These are phyloP conservation scores for Colletotrichum sp. DNA, from an alignment of 2,329 filamentous ascomycete species.

Conservation along the genomic window DNA sequence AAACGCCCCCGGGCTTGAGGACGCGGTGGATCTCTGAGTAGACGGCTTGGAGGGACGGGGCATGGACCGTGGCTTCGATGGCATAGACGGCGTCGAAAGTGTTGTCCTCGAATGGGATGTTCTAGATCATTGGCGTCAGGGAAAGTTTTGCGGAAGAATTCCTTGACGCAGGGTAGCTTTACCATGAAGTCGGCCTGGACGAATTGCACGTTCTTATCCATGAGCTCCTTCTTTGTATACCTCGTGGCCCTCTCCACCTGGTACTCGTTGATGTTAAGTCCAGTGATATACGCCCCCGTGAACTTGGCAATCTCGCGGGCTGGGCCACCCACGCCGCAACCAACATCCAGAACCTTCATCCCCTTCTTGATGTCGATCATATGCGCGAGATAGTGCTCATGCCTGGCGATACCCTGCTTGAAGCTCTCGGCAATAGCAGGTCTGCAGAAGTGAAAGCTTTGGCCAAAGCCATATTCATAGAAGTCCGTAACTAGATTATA, in stretches of 20 bases:
- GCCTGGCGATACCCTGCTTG: conserved; percentile 88
- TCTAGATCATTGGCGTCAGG: not conserved
- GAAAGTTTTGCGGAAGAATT: accelerated
- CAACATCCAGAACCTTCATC: conserved; percentile 93
- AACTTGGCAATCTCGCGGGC: conserved; percentile 97
- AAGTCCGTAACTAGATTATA: conserved; percentile 97
- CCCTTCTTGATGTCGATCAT: conserved; percentile 84
- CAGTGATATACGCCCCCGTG: conserved; percentile 85
- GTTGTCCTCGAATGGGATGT: conserved; percentile 77
- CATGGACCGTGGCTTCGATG: conserved; percentile 96
- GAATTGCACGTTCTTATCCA: conserved; percentile 80
- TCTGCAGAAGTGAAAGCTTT: conserved; percentile 97
- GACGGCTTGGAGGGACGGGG: conserved; percentile 86
- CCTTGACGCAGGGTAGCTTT: conserved; percentile 6
- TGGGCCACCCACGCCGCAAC: conserved; percentile 95
- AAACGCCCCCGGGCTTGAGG: conserved; percentile 92
- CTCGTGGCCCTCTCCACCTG: conserved; percentile 92
- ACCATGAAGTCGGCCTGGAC: conserved; percentile 98
- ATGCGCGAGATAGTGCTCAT: conserved; percentile 97
- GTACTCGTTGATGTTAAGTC: conserved; percentile 98
- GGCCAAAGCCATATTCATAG: conserved; percentile 96
- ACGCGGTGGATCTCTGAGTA: conserved; percentile 96
- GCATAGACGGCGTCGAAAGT: conserved; percentile 94
- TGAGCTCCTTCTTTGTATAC: conserved; percentile 82
- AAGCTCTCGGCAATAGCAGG: conserved; percentile 88